Conservation (phyloP, 2,329 filamentous ascomycete genomes). For the Dactylellina leptospora region DNA sequence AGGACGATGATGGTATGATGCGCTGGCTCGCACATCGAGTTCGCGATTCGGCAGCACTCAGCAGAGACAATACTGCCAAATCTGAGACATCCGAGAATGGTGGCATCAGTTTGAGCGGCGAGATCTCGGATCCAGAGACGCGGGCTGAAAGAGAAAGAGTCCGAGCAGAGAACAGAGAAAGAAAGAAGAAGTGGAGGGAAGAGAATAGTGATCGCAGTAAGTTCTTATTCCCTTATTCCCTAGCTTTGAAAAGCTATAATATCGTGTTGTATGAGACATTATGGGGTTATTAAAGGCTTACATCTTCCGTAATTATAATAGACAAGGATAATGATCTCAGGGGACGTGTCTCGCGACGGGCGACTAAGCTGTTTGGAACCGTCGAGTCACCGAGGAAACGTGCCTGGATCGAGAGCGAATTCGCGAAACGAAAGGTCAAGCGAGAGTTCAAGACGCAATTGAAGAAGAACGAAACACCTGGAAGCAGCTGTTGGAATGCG, state of each 20-base stretch:
- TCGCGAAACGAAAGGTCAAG: conserved; percentile 57
- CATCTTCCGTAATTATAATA: conserved; percentile 10
- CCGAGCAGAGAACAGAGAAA: conserved; percentile 57
- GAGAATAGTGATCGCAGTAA: conserved; percentile 58
- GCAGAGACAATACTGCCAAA: conserved; percentile 31
- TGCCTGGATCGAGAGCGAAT: conserved; percentile 57
- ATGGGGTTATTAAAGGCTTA: no score
- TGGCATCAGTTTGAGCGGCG: background rate
- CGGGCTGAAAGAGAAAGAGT: conserved; percentile 57
- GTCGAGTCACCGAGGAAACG: conserved; percentile 53
- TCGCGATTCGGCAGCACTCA: conserved; percentile 30
- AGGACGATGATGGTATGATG: conserved; percentile 46
- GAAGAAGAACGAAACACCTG: conserved; percentile 51
- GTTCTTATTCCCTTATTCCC: background rate
- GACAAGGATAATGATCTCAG: conserved; percentile 59
- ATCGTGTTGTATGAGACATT: no score
- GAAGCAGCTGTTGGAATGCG: conserved; percentile 33
- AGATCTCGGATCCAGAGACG: conserved; percentile 36
- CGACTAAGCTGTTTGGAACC: conserved; percentile 56
- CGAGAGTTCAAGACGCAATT: conserved; percentile 57
- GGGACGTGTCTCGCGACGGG: conserved; percentile 58
- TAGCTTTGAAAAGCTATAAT: background rate
- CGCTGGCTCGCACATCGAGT: conserved; percentile 50
- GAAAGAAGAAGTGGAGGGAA: conserved; percentile 59
- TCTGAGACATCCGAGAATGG: background rate